Evolutionary conservation across 2,329 filamentous ascomycete species (phyloP).

Genomic region (Cucurbitaria berberidis): DNA sequence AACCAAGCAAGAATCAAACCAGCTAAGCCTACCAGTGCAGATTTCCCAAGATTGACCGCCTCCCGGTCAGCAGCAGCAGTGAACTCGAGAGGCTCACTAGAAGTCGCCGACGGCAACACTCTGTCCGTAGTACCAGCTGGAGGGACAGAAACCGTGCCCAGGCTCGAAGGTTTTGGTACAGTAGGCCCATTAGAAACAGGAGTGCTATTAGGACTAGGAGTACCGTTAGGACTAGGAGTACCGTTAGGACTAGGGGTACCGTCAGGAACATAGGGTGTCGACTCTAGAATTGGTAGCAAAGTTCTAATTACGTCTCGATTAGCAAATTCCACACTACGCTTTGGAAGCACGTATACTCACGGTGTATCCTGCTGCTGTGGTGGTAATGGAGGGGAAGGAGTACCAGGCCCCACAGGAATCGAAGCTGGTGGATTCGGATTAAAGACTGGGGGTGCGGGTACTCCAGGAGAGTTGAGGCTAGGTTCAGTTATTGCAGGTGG

Average conservation of each 20-base stretch:
- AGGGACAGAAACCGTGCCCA: neutral
- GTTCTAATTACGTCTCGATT: neutral
- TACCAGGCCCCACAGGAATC: neutral
- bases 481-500: too few relatives aligned
- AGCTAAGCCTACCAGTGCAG: neutral
- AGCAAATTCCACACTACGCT: neutral
- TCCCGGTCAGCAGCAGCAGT: neutral
- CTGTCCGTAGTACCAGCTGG: neutral
- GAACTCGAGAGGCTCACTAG: neutral
- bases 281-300: too few relatives aligned
- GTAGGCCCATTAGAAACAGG: too few relatives aligned
- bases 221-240: neutral
- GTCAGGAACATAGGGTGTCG: too few relatives aligned
- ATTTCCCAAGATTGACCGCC: neutral
- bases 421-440: neutral
- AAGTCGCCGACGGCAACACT: neutral
- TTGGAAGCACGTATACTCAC: neutral
- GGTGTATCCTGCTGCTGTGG: neutral
- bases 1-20: conserved; percentile 1
- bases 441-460: neutral
- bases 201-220: neutral
- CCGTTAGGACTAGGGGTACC: too few relatives aligned
- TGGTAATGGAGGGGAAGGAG: neutral
- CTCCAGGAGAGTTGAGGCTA: neutral
- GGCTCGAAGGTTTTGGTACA: neutral